These are phyloP conservation scores for Chrysosporium keratinophilum DNA, from an alignment of 2,329 filamentous ascomycete species.

Conservation along the genomic window DNA sequence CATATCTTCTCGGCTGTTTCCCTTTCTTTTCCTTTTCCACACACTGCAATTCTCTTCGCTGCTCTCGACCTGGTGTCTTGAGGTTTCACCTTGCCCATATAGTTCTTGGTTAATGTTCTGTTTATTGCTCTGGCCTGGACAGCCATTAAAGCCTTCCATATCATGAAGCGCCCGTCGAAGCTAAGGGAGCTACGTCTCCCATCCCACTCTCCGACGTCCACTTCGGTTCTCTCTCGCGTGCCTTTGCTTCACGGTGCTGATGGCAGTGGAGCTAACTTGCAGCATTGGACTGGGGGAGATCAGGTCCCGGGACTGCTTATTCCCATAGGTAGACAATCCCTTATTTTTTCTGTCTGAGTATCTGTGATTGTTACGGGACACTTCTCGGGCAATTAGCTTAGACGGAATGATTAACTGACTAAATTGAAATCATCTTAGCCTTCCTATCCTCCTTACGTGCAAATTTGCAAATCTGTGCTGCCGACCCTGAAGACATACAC, in stretches of 20 bases:
- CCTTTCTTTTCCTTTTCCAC: neutral
- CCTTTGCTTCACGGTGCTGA: constrained; percentile 1
- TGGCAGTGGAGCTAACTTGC: constrained; percentile 3
- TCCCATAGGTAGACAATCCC: constrained; percentile 22
- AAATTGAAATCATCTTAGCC: constrained; percentile 40
- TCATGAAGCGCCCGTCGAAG: constrained; percentile 11
- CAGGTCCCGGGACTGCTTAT: constrained; percentile 26
- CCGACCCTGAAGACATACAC: constrained; percentile 17
- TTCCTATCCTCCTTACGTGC: constrained; percentile 75
- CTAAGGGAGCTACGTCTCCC: constrained; percentile 11
- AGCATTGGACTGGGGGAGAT: constrained; percentile 21
- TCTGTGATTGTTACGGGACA: neutral
- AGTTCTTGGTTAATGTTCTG: neutral
- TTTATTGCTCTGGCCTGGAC: neutral
- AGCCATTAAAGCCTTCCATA: neutral
- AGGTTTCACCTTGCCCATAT: neutral
- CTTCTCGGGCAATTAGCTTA: no score
- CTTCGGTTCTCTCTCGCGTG: constrained; percentile 15
- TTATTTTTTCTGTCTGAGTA: neutral
- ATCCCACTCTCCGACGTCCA: constrained; percentile 1
- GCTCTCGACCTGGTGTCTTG: constrained; percentile 1
- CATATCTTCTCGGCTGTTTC: neutral
- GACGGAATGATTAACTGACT: neutral
- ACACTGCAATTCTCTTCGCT: neutral
- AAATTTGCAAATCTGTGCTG: constrained; percentile 59